Base-by-base conservation (phyloP, 1,284 basidiomycete genomes). In the Marasmius sp. region DNA sequence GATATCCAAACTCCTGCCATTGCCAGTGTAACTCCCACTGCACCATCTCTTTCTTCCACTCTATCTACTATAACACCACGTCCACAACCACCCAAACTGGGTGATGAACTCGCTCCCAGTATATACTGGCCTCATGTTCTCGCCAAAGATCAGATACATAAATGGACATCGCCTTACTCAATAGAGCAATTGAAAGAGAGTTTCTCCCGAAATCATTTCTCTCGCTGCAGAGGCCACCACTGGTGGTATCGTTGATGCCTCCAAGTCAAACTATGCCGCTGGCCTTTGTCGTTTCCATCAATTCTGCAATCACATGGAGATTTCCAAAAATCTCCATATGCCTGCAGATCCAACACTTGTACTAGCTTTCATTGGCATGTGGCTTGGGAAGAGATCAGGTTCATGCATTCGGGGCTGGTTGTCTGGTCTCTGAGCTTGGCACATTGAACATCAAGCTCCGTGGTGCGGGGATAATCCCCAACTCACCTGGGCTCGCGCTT, bases 241-340 rank as follows among this genome's bases (percentile, higher is more conserved):
- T n/a, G n/a, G n/a, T n/a, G 43, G 14, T 6, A 45, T 45, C 6
- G 12, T 58, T 0, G 20, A 49, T 16, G 16, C 10, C 10, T 72
- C 74, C 10, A 69, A 62, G 2, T 54, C 58, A 1, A 67, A 68
- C 0, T 78, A 78, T 47, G 75, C 67, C 1, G 72, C 76, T 0
- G 76, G 75, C 3, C 65, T 77, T 0, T 67, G 75, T 0, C 66
- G 70, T 0, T 79, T 76, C 58, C 64, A 67, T 1, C 70, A 77
- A 55, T 77, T 74, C 59, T 78, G 77, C 53, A 71, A 79, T 67
- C 34, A 58, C 0, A 43, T 59, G 16, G 18, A 48, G 0, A 68
- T 78, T 6, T 41, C 64, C 1, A 74, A 79, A 51, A 51, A 60
- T 0, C 9, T 6, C 0, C 67, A 73, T 3, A 77, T 78, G 74